A percentile compares a stretch with the other conserved stretches of the same genome.
These are phyloP conservation scores for Fraxinus angustifolia DNA, from an alignment of 305 asterid genomes.

Conservation along the genomic window DNA sequence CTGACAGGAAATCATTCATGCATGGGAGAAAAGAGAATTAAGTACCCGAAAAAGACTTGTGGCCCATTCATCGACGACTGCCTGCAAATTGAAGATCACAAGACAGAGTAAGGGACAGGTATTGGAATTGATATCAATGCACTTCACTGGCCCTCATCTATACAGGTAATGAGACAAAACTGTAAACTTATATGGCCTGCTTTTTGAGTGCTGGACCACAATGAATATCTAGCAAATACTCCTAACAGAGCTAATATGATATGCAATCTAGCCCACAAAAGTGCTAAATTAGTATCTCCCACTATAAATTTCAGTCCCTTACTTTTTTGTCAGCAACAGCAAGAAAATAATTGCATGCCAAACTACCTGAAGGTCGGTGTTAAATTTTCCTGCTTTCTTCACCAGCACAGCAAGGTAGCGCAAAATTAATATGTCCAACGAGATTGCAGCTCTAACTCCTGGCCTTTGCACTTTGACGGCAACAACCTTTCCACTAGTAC, in stretches of 20 bases:
- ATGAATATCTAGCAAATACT: slow-evolving; percentile 10
- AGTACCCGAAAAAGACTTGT: slow-evolving; percentile 96
- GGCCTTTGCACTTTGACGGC: slow-evolving; percentile 98
- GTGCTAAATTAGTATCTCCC: neutral
- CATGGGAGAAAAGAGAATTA: slow-evolving; percentile 26
- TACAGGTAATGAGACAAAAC: slow-evolving; percentile 15
- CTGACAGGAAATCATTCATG: neutral
- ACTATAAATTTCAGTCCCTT: neutral
- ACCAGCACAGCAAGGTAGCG: slow-evolving; percentile 75
- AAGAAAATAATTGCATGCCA: slow-evolving; percentile 16
- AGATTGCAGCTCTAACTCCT: slow-evolving; percentile 94
- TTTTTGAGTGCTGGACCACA: neutral
- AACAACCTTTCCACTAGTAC: slow-evolving; percentile 66
- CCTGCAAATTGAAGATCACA: slow-evolving; percentile 49
- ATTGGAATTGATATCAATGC: slow-evolving; percentile 3
- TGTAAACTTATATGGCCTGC: neutral
- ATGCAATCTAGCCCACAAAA: slow-evolving; percentile 17
- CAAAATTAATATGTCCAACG: slow-evolving; percentile 83
- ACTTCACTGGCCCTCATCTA: slow-evolving; percentile 6
- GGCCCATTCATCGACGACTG: slow-evolving; percentile 97
- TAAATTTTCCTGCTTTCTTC: slow-evolving; percentile 70
- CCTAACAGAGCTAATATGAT: neutral
- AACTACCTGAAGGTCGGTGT: slow-evolving; percentile 88
- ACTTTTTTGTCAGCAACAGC: neutral
- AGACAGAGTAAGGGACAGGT: neutral